These are phyloP conservation scores for Penicillium sp. DNA, from an alignment of 2,329 filamentous ascomycete genomes.

Conservation along the genomic window DNA sequence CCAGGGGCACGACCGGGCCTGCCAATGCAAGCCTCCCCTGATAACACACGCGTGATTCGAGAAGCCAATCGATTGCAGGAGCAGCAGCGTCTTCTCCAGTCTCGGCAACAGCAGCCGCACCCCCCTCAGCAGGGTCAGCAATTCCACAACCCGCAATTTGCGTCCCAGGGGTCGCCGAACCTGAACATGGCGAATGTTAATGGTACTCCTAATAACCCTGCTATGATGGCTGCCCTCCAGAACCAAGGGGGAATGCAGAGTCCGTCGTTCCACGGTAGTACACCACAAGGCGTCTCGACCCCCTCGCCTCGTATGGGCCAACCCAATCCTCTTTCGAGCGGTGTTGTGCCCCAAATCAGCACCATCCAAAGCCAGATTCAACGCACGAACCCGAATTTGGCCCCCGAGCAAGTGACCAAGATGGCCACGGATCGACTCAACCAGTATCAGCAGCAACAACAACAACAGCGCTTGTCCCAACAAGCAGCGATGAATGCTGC, in stretches of 20 bases:
- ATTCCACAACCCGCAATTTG: conserved; percentile 43
- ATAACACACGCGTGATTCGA: conserved; percentile 49
- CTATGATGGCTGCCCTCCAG: conserved; percentile 48
- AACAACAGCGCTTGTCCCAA: conserved; percentile 51
- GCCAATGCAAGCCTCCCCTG: conserved; percentile 56
- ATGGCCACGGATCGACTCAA: conserved; percentile 54
- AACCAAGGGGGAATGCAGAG: conserved; percentile 45
- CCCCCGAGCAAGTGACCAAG: conserved; percentile 55
- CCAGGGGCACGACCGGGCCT: conserved; percentile 41
- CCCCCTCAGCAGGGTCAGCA: conserved; percentile 36
- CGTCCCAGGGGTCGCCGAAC: conserved; percentile 45
- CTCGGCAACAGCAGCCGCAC: conserved; percentile 43
- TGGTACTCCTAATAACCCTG: conserved; percentile 42
- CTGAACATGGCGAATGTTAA: conserved; percentile 45
- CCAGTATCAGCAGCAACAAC: conserved; percentile 49
- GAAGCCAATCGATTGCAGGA: conserved; percentile 51
- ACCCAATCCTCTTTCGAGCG: conserved; percentile 53
- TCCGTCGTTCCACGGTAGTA: conserved; percentile 43
- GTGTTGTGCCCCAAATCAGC: conserved; percentile 56
- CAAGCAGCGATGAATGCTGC: conserved; percentile 53
- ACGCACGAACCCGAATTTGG: conserved; percentile 51
- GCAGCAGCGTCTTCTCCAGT: conserved; percentile 63
- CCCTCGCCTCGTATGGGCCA: conserved; percentile 51
- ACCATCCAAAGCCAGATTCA: conserved; percentile 55
- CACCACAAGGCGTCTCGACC: conserved; percentile 43